Conservation (phyloP, 495 filamentous ascomycete species). For the Penicillium diatomitis region DNA sequence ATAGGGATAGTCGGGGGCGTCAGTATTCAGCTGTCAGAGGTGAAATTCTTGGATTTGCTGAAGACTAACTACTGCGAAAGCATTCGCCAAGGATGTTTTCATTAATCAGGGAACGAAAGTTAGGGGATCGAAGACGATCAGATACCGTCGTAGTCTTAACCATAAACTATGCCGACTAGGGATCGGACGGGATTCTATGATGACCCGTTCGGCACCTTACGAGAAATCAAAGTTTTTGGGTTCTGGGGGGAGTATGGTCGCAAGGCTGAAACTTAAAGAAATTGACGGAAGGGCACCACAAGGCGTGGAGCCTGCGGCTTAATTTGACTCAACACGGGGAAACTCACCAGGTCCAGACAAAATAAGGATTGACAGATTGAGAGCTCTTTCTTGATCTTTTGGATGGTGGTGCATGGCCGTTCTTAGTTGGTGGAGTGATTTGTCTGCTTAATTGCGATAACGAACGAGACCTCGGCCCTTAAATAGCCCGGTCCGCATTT, state of each 20-base stretch:
- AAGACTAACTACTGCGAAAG: no score
- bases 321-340: slow-evolving; percentile 63
- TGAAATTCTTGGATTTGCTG: no score
- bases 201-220: slow-evolving; percentile 64
- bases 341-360: slow-evolving; percentile 61
- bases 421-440: slow-evolving; percentile 63
- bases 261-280: no score
- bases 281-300: no score
- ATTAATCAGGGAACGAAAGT: no score
- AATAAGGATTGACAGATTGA: slow-evolving; percentile 49
- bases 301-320: slow-evolving; percentile 56
- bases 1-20: no score
- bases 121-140: slow-evolving; percentile 70
- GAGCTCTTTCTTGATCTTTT: slow-evolving; percentile 49
- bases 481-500: slow-evolving; percentile 60
- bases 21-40: no score
- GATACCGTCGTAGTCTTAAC: slow-evolving; percentile 71
- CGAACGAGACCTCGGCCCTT: slow-evolving; percentile 67
- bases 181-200: slow-evolving; percentile 61
- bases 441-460: slow-evolving; percentile 72
- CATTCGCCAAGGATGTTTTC: no score
- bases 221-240: slow-evolving; percentile 71
- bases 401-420: slow-evolving; percentile 58
- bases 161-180: slow-evolving; percentile 68
- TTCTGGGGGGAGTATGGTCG: slow-evolving; percentile 66